Conservation (phyloP, 2,329 filamentous ascomycete species). For the Apiospora pterosperma region DNA sequence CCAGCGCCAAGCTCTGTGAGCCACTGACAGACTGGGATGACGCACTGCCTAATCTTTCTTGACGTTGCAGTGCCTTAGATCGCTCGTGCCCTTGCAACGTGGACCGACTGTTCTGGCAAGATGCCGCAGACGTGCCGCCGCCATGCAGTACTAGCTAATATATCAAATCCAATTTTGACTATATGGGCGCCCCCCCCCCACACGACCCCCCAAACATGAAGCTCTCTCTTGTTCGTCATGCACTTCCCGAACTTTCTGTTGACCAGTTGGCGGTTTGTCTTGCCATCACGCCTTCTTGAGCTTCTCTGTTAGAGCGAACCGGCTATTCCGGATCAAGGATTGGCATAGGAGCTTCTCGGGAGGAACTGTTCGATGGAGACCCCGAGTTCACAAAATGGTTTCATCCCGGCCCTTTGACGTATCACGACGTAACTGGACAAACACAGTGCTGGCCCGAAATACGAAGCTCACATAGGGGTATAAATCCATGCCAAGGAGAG, state of each 20-base stretch:
- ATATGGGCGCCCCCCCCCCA: neutral
- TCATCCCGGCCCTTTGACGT: neutral
- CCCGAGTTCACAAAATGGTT: neutral
- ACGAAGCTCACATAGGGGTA: neutral
- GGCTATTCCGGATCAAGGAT: neutral
- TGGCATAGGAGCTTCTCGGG: neutral
- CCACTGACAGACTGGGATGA: neutral
- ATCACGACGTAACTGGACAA: neutral
- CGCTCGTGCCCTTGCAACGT: neutral
- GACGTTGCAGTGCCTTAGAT: neutral
- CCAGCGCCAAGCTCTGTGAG: too few relatives aligned
- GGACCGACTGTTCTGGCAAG: neutral
- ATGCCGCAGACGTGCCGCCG: neutral
- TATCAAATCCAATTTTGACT: neutral
- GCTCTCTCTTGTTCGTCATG: neutral
- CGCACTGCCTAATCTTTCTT: neutral
- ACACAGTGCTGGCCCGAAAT: neutral
- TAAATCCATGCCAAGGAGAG: neutral
- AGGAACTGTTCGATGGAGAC: neutral
- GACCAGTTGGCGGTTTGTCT: neutral
- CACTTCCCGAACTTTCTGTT: too few relatives aligned
- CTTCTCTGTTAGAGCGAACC: neutral
- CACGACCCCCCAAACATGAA: neutral
- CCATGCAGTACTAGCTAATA: neutral
- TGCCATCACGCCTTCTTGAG: neutral